Conservation (phyloP, 192 early-diverging fungal genomes). For the Podila horticola region DNA sequence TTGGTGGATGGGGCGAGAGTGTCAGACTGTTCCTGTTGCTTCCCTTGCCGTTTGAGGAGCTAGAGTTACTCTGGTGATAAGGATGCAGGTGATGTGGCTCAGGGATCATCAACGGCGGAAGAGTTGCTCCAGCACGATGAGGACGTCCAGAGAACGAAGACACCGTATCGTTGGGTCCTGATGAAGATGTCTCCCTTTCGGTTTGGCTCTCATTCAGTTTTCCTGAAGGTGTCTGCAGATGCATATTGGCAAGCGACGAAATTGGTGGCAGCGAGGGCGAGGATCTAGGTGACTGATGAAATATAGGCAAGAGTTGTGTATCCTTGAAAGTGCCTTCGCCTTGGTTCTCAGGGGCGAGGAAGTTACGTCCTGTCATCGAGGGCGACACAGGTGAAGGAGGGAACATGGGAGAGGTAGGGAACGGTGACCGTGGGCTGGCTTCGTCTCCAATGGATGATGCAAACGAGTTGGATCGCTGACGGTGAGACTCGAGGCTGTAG, state of each 20-base stretch:
- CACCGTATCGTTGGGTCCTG: neutral
- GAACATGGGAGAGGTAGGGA: constrained; percentile 22
- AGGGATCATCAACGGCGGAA: constrained; percentile 43
- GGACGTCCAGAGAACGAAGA: constrained; percentile 13
- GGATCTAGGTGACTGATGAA: constrained; percentile 14
- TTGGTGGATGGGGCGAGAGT: constrained; percentile 21
- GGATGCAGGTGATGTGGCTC: constrained; percentile 46
- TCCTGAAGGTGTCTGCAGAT: constrained; percentile 29
- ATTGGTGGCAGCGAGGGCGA: constrained; percentile 46
- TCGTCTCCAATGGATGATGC: constrained; percentile 22
- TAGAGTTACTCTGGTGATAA: constrained; percentile 17
- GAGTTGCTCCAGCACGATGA: constrained; percentile 14
- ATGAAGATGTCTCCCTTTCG: neutral
- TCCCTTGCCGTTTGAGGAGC: neutral
- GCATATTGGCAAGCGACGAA: constrained; percentile 35
- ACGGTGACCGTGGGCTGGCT: constrained; percentile 18
- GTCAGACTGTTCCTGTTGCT: constrained; percentile 45
- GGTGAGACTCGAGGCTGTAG: constrained; percentile 31
- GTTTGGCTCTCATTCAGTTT: neutral
- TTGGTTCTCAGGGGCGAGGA: constrained; percentile 13
- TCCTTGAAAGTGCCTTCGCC: constrained; percentile 6
- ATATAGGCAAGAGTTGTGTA: constrained; percentile 4
- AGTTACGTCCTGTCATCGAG: constrained; percentile 1
- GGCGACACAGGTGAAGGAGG: constrained; percentile 39
- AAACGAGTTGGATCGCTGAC: constrained; percentile 36